These are phyloP conservation scores for Xylaria castorea DNA, from an alignment of 495 filamentous ascomycete genomes.

Conservation along the genomic window DNA sequence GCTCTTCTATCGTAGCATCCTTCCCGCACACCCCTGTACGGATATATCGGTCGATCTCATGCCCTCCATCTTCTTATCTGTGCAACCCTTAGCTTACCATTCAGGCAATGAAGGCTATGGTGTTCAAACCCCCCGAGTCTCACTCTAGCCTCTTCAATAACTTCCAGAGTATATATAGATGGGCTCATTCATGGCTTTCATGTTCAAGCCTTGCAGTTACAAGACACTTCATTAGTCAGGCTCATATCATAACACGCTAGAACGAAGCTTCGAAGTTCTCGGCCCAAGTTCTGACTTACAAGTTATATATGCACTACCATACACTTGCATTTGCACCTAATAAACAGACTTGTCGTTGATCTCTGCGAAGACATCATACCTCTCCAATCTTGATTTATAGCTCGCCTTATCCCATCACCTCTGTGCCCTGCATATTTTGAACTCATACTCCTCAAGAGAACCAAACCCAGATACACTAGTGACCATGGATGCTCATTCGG, in stretches of 20 bases:
- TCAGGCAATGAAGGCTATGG: neutral
- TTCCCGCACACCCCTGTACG: conserved; percentile 3
- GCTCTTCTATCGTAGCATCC: conserved; percentile 15
- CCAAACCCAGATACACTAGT: neutral
- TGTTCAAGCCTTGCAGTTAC: neutral
- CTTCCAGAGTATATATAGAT: neutral
- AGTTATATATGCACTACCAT: neutral
- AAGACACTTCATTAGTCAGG: neutral
- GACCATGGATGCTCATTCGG: conserved; percentile 59
- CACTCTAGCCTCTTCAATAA: neutral
- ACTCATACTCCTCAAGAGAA: neutral
- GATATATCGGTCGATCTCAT: conserved; percentile 5
- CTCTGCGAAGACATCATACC: neutral
- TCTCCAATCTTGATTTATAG: neutral
- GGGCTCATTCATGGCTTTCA: neutral
- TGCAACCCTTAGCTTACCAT: neutral
- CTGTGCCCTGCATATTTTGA: neutral
- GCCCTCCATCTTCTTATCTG: conserved; percentile 23
- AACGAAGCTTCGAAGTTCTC: neutral
- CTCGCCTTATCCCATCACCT: neutral
- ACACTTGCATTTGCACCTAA: neutral
- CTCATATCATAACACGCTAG: neutral
- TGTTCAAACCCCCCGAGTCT: neutral
- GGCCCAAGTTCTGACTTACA: neutral
- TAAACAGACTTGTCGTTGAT: neutral